Base-by-base conservation (phyloP, 2,329 filamentous ascomycete genomes). In the Ceratocystis alfenasii region DNA sequence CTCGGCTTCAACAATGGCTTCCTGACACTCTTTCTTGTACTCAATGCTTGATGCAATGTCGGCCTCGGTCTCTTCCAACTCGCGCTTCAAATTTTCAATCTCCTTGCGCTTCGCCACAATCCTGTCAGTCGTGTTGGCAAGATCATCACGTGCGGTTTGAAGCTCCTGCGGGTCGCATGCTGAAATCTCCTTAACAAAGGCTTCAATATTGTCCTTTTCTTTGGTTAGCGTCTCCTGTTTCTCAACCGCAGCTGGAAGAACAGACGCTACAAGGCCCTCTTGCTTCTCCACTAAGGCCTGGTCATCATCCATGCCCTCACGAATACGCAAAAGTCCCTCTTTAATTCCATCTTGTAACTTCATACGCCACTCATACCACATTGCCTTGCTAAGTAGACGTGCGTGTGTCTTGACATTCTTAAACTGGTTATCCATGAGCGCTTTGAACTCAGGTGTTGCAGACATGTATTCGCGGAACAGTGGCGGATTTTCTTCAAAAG, bases 321-420 rank as follows among this genome's bases (percentile, higher is more conserved):
- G 80, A 66, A 92, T 94, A 68, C 83, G 85, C 65, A 88, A 75
- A 2, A 97, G 82, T 2, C 89, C 92, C 70, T 90, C 86, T 72
- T 88, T 91, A 46, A 99, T 81, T 20, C 90, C 88, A 69, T 87
- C 77, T 66, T 91, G 86, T 28, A 97, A 81, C 71, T 94, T 93
- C 81, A 89, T 93, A 50, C 94, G 87, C 94, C 94, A 99, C 72
- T 93, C 88, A 74, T 99, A 99, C 94, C 94, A 99, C 79, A 94
- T 92, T 66, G 90, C 90, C 74, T 96, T 96, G 77, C 93, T 96
- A 63, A 92, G 79, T 15, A 96, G 81, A 30, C 94, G 84, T 17
- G 93, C 90, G 74, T 95, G 89, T 0, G 90, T 92, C 78, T 96
- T 97, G 75, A 96, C 88, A 72, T 97, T 96, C 75, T 95, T 94